Evolutionary conservation across 2,329 filamentous ascomycete species (phyloP), one percentile per base, ranked within the genome.

Genomic region (Xylariaceae sp.): DNA sequence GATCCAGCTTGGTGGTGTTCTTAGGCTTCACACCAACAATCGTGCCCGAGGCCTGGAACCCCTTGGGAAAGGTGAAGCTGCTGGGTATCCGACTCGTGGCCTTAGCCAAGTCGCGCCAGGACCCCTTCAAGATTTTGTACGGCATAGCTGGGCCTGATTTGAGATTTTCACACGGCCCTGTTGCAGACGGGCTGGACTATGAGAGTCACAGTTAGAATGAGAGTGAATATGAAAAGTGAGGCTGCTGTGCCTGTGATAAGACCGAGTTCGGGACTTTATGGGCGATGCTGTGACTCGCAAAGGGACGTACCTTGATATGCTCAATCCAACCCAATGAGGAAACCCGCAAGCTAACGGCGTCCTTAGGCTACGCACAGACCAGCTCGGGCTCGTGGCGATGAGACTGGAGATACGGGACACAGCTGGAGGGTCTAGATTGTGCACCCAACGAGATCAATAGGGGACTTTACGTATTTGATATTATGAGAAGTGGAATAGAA

Each of bases 1-100:
- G 83, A 73, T 99, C 94, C 37, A 93, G 92, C 75, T 92, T 92
- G 64, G 85, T 89, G 54, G 89, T 96, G 77, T 97, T 97, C 65
- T 87, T 87, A 11, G 92, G 85, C 78, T 99, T 99, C 68, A 99
- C 92, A 56, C 94, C 93, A 45, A 96, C 93, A 71, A 96, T 87
- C 54, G 90, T 89, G 63, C 90, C 93, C 10, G 91, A 91, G 35
- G 89, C 91, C 50, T 84, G 79, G 80, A 97, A 99, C 51, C 93
- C 94, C 73, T 89, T 86, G 3, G 94, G 94, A 71, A 97, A 97
- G 17, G 86, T 90, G 64, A 93, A 94, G 48, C 82, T 84, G 1
- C 84, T 87, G 7, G 94, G 92, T 55, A 97, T 85, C 75, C 96
- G 97, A 75, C 95, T 95, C 23, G 60, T 61, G 13, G 60, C 60